Base-by-base conservation (phyloP, 106 monocot genomes). In the Vanilla planifolia region DNA sequence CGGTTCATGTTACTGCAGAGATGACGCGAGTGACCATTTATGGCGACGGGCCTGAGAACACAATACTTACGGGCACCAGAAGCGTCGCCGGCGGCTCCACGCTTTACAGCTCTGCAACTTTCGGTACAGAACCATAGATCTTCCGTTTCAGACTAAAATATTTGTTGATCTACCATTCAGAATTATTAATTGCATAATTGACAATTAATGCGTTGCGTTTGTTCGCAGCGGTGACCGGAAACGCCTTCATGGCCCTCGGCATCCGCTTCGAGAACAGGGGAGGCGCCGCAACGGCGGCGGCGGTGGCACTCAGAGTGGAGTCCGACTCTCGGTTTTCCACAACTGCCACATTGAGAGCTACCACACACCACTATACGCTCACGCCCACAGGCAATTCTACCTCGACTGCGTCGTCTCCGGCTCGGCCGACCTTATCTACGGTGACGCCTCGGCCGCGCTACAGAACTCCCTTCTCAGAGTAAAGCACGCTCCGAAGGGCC, bases 241-340 rank as follows among this genome's bases (percentile, higher is more conserved):
- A 47, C 1, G 47, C 17, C 16, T 47, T 47, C 20, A 47, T 47
- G 47, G 47, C 47, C 16, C 15, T 9, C 16, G 47, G 47, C 0
- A 47, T 47, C 16, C 47, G 47, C 16, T 47, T 47, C 47, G 47
- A 47, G 47, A 47, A 47, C 47, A 47, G 47, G 47, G 39, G 39
- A 40, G 39, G 39, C 39, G 47, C 14, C 17, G 8, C 1, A n/a
- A n/a, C 47, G 14, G 47, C 15, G 14, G 20, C 20, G 14, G 47
- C 47, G 2, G 47, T 6, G 2, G 47, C 47, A n/a, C 47, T 47
- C 16, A 9, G 47, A 9, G 47, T 47, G 14, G 47, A 47, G 20
- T 47, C 47, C 3, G 47, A 47, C 4, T 47, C 16, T 16, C 47
- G 8, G 47, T 21, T 6, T 47, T 47, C 47, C 2, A 47, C 20